A percentile compares a stretch with the other conserved stretches of the same genome.
Evolutionary conservation across 164 flowering plant genomes (phyloP).

Genomic region (Magnolia kwangsiensis): DNA sequence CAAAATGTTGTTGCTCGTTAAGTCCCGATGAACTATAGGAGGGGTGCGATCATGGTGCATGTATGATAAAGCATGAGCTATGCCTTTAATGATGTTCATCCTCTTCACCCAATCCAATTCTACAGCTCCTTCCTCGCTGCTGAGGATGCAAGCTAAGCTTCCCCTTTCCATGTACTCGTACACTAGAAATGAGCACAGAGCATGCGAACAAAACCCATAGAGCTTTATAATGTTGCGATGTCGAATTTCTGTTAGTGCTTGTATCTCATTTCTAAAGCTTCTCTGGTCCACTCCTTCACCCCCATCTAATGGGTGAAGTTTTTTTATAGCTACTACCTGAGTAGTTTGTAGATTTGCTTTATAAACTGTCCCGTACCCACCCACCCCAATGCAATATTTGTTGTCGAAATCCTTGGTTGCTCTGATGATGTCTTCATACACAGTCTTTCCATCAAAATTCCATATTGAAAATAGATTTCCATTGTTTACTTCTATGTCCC

Average conservation of each 20-base stretch:
- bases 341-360: slow-evolving; percentile 11
- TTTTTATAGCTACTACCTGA: slow-evolving; percentile 24
- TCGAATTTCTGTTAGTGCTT: slow-evolving; percentile 39
- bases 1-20: neutral
- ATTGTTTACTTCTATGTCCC: neutral
- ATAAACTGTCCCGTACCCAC: slow-evolving; percentile 15
- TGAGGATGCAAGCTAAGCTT: slow-evolving; percentile 37
- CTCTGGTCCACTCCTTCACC: slow-evolving; percentile 12
- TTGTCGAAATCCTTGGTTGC: slow-evolving; percentile 15
- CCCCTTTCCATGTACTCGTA: slow-evolving; percentile 57
- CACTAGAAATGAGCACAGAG: slow-evolving; percentile 40
- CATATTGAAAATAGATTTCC: slow-evolving; percentile 11
- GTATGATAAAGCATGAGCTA: neutral
- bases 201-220: slow-evolving; percentile 45
- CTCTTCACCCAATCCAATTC: slow-evolving; percentile 3
- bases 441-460: slow-evolving; percentile 10
- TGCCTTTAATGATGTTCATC: neutral
- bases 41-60: neutral
- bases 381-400: slow-evolving; percentile 18
- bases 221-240: slow-evolving; percentile 63
- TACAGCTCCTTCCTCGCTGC: slow-evolving; percentile 18
- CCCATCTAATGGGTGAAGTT: slow-evolving; percentile 25
- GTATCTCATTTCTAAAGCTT: slow-evolving; percentile 56
- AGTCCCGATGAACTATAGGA: slow-evolving; percentile 1
- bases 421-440: slow-evolving; percentile 13